phyloP scores from a whole-genome alignment of 164 flowering plant species.

The Cinnamomum micranthum region DNA sequence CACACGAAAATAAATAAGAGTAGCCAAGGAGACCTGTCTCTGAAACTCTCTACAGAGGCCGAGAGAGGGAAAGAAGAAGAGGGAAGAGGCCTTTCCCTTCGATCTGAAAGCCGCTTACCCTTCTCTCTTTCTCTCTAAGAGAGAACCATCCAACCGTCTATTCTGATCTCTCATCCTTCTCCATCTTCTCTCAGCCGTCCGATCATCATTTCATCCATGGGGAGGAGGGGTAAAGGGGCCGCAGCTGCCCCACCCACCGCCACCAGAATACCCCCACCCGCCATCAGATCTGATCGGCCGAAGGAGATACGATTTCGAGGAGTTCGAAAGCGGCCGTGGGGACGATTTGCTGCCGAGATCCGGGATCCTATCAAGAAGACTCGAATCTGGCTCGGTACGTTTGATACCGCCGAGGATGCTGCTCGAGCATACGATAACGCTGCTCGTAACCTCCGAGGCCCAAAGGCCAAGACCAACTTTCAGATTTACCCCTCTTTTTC shows the following conservation, averaged over 20 bases:
- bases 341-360: conserved; percentile 80
- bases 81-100: not conserved
- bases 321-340: conserved; percentile 81
- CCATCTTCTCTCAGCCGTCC: not conserved
- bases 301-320: conserved; percentile 58
- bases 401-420: conserved; percentile 75
- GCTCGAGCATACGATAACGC: conserved; percentile 81
- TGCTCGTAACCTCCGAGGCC: conserved; percentile 63
- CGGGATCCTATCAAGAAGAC: conserved; percentile 77
- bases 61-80: not conserved
- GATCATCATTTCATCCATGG: conserved; percentile 22
- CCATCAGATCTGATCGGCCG: conserved; percentile 15
- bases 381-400: conserved; percentile 84
- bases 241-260: conserved; percentile 14
- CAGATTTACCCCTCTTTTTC: conserved; percentile 19
- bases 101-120: not conserved
- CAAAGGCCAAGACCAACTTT: conserved; percentile 77
- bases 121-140: not conserved
- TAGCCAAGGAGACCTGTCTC: not conserved
- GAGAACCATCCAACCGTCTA: not conserved
- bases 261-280: conserved; percentile 7
- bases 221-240: conserved; percentile 50
- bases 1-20: not conserved
- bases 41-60: not conserved
- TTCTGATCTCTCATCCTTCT: conserved; percentile 5